Evolutionary conservation across 2,329 filamentous ascomycete species (phyloP), one percentile per base, ranked within the genome.

Genomic region (Calonectria ilicicola): DNA sequence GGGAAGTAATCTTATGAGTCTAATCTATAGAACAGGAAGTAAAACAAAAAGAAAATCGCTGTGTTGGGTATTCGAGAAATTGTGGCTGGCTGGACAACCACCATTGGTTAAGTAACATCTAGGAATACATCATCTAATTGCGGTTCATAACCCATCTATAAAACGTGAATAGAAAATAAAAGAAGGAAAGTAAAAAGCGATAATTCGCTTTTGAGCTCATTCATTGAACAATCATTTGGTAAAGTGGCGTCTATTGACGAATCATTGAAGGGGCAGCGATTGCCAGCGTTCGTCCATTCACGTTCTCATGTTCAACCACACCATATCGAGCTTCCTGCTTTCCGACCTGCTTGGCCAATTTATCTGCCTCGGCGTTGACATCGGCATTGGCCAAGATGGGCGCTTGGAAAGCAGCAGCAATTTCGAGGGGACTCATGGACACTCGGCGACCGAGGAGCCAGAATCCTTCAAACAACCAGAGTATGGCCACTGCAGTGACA

Each of bases 331-430:
- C 47, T 23, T 51, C 19, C 10, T 63, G 67, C 2, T 26, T 56
- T 27, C 67, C 67, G 6, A 70, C 67, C 47, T 70, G 79, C 53
- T 60, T 65, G 21, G 27, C 72, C 10, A 70, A 21, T 21, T 67
- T 26, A 14, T 58, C 21, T 1, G 68, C 68, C 21, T 47, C 29
- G 8, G 63, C 68, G n/a, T 70, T 67, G 14, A 65, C 65, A 32
- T 60, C 42, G 1, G 63, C 68, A 3, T 35, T 47, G 14, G 68
- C 51, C 23, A 67, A 62, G 32, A 60, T 60, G 2, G 62, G 68
- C n/a, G 51, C 63, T 8, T 70, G 51, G 51, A 70, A 70, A 7
- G 62, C 68, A 19, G 62, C 63, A 17, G 68, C 68, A 12, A 67
- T 70, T 26, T 70, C 68, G 10, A 70, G 53, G 1, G 68, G 68